Evolutionary conservation across 2,329 filamentous ascomycete genomes (phyloP), one percentile per base, ranked within the genome.

Genomic region (Penicillium capsulatum): DNA sequence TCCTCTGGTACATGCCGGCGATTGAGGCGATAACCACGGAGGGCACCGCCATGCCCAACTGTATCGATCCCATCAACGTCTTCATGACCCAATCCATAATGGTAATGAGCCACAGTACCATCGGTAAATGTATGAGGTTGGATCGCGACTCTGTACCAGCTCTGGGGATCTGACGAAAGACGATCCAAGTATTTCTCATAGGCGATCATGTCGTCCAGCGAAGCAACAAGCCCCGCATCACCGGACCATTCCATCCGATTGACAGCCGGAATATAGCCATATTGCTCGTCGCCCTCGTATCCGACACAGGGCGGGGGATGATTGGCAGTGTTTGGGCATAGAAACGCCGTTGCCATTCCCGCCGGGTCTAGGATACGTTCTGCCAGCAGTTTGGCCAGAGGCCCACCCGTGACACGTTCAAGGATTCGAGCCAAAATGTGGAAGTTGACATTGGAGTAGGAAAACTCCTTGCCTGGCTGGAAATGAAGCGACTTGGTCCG

Each of bases 211-310:
- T 72, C 69, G n/a, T 54, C 50, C 2, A 72, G 60, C 4, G 67
- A 66, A 34, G 67, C 69, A 3, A 64, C 66, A 9, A 71, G 52
- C 6, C 69, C 69, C 4, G 69, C 69, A 53, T 72, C 69, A 3
- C 68, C 69, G 13, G 68, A 60, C 69, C 69, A 72, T 42, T 72
- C 66, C 33, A 72, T 71, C 0, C 57, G 56, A 37, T 72, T 72
- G 9, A 55, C 37, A 3, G 61, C 66, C 1, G 60, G 53, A 3
- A 58, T 45, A 35, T 59, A 71, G 0, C 69, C 69, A 7, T 44
- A 36, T 10, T 58, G 36, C 40, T 67, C 66, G 11, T 55, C 54
- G 3, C 68, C 68, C 45, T 72, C 69, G 42, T 72, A 70, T 7
- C 69, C 69, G 2, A 70, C 57, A 34, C 65, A 64, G 0, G 67